Percentiles rank a stretch among this genome's conserved stretches.
Conservation (phyloP, 352 stramenopile genomes). For the Pythium vanterpoolii region DNA sequence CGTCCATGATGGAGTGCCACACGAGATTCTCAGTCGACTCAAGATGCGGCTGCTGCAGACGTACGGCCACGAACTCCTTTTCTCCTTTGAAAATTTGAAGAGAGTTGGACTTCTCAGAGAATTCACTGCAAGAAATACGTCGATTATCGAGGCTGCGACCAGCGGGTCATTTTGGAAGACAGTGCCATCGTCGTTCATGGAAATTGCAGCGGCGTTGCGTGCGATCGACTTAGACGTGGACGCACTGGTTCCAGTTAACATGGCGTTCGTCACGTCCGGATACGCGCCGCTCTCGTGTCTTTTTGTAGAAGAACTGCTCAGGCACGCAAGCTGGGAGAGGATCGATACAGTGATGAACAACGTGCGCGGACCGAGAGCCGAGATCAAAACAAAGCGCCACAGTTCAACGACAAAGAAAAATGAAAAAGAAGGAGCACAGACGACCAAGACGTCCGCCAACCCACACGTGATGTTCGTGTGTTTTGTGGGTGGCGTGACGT, state of each 20-base stretch:
- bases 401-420: background rate
- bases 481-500: conserved; percentile 68
- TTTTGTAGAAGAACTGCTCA: conserved; percentile 66
- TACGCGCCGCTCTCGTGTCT: conserved; percentile 68
- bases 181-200: conserved; percentile 1
- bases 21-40: conserved; percentile 34
- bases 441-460: conserved; percentile 5
- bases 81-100: conserved; percentile 65
- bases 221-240: conserved; percentile 62
- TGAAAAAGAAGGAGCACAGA: background rate
- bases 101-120: conserved; percentile 48
- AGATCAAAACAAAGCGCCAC: conserved; percentile 33
- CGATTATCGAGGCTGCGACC: background rate
- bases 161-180: background rate
- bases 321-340: conserved; percentile 38
- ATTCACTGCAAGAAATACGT: background rate
- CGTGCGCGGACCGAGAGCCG: conserved; percentile 50
- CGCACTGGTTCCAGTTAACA: conserved; percentile 41
- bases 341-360: conserved; percentile 46
- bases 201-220: conserved; percentile 23
- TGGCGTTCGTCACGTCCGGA: conserved; percentile 69
- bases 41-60: conserved; percentile 60
- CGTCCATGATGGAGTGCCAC: conserved; percentile 40
- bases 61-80: conserved; percentile 73
- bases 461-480: conserved; percentile 59